A percentile compares a stretch with the other conserved stretches of the same genome.
Conservation (phyloP, 2,329 filamentous ascomycete species). For the Rhexocercosporidium sp. region DNA sequence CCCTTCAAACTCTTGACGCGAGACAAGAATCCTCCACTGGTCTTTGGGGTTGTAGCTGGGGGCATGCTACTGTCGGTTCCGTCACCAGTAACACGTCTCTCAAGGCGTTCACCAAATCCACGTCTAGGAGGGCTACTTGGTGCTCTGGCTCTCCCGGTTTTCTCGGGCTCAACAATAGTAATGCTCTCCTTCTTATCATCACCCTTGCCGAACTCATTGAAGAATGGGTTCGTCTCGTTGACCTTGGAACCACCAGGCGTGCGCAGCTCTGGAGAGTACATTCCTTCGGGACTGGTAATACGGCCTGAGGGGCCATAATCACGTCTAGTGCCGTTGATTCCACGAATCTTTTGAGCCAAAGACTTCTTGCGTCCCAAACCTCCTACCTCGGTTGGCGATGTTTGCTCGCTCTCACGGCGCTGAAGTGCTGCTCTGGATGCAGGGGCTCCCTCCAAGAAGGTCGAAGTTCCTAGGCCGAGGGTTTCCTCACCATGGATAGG, state of each 20-base stretch:
- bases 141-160: constrained; percentile 47
- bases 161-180: constrained; percentile 48
- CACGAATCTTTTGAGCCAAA: constrained; percentile 86
- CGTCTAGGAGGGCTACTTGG: constrained; percentile 68
- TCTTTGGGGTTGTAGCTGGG: constrained; percentile 36
- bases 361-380: constrained; percentile 92
- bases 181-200: constrained; percentile 69
- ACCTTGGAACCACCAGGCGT: constrained; percentile 44
- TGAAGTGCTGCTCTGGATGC: constrained; percentile 81
- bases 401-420: constrained; percentile 72
- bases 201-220: constrained; percentile 72
- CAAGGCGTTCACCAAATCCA: constrained; percentile 51
- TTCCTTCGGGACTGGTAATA: constrained; percentile 59
- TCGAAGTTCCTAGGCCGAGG: constrained; percentile 87
- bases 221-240: constrained; percentile 77
- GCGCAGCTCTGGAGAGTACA: constrained; percentile 44
- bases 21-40: constrained; percentile 69
- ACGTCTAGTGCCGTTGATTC: constrained; percentile 75
- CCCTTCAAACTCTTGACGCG: constrained; percentile 78
- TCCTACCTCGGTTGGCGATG: constrained; percentile 53
- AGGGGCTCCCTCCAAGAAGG: constrained; percentile 92
- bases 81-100: constrained; percentile 70
- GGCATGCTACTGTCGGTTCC: constrained; percentile 42
- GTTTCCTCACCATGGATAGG: constrained; percentile 84
- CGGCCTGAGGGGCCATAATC: constrained; percentile 64